These are phyloP conservation scores for Phytophthora citricola DNA, from an alignment of 352 stramenopile species.

Conservation along the genomic window DNA sequence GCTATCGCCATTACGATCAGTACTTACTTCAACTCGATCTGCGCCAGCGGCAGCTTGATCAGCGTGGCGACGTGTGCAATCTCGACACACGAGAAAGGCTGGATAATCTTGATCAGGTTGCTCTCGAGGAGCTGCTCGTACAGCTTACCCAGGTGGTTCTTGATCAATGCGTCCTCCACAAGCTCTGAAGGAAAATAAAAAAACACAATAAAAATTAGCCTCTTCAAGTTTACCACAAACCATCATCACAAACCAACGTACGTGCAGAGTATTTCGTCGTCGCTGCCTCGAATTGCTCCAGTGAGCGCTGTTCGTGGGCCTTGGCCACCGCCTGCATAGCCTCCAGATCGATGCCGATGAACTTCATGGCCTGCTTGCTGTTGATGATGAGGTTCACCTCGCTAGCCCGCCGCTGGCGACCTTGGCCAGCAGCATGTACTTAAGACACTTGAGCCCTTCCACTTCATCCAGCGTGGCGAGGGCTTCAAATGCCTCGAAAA, in stretches of 20 bases:
- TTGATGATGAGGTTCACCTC: conserved; percentile 97
- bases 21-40: conserved; percentile 87
- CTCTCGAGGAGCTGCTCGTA: conserved; percentile 98
- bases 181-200: conserved; percentile 56
- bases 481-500: conserved; percentile 98
- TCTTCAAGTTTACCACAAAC: not conserved
- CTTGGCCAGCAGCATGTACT: conserved; percentile 99
- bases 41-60: conserved; percentile 95
- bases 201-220: conserved; percentile 6
- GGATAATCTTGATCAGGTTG: conserved; percentile 99
- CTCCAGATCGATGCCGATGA: conserved; percentile 95
- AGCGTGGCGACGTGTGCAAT: conserved; percentile 97
- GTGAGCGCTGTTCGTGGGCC: conserved; percentile 94
- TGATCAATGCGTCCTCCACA: conserved; percentile 87
- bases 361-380: conserved; percentile 97
- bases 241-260: conserved; percentile 36
- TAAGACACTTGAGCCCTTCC: conserved; percentile 90
- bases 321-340: conserved; percentile 96
- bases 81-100: conserved; percentile 97
- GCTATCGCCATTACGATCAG: not conserved
- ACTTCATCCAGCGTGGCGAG: conserved; percentile 93
- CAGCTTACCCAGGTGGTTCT: conserved; percentile 96
- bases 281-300: conserved; percentile 88
- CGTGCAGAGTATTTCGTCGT: conserved; percentile 90
- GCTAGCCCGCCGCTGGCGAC: conserved; percentile 92